Evolutionary conservation across 2,329 filamentous ascomycete species (phyloP), one percentile per base, ranked within the genome.

Genomic region (Polychaeton citri): DNA sequence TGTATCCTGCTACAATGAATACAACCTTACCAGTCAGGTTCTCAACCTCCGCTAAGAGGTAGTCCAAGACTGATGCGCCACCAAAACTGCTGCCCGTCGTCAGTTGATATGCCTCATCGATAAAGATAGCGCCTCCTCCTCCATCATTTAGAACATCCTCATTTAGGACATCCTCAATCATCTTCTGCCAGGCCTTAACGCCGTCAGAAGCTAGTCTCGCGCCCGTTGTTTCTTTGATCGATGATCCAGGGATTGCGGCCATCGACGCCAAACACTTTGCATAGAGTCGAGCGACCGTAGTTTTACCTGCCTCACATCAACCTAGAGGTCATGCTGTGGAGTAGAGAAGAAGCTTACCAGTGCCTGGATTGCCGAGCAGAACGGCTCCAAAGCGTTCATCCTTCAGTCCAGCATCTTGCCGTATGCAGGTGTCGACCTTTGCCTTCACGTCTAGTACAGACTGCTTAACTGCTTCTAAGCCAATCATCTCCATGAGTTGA

Each of bases 51-150:
- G 78, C 67, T 0, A 88, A 67, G 0, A 88, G 61, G 40, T 69
- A 82, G 42, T 88, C 80, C 0, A 88, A 60, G 0, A 85, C 78
- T 0, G 69, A 66, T 0, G 58, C 62, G 0, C 81, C 80, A 0
- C 71, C 71, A 2, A 52, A 47, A 16, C 60, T 79, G 37, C 72
- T 71, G 0, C 69, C 69, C 1, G 71, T 72, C 0, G 73, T 67
- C 0, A 88, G 62, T 43, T 87, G 81, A 47, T 88, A 86, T 0
- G 81, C 80, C 52, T 88, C 81, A 40, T 88, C 82, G 16, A 88
- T 78, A 49, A 88, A 87, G 2, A 84, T 48, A 0, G 76, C 76
- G 0, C 82, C 82, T 0, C 81, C 81, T 0, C 72, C 75, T 1
- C 56, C 44, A n/a, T n/a, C n/a, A 19, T 74, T 62, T 3, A 74